Percentiles rank a stretch among this genome's conserved stretches.
phyloP scores from a whole-genome alignment of 805 yeast genomes.

The Schwanniomyces yamadae region DNA sequence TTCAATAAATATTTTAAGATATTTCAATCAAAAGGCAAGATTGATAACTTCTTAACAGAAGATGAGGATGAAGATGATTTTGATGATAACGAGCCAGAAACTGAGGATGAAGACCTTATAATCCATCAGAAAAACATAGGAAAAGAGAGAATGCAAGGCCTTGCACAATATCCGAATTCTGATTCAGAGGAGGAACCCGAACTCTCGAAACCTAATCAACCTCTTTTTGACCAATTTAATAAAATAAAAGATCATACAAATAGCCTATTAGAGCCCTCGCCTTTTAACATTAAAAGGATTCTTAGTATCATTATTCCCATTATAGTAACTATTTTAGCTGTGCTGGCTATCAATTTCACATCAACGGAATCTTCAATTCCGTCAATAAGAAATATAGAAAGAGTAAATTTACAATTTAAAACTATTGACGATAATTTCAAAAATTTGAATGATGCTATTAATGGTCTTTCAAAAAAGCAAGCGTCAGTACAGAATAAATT shows the following conservation, averaged over 20 bases:
- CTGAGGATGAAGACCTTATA: constrained; percentile 13
- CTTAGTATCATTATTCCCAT: too few relatives aligned
- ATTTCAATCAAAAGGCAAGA: constrained; percentile 13
- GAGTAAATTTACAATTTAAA: constrained; percentile 14
- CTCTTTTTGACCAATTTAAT: constrained; percentile 10
- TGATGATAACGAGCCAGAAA: constrained; percentile 3
- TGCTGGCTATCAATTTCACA: too few relatives aligned
- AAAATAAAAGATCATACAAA: constrained; percentile 6
- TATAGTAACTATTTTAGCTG: too few relatives aligned
- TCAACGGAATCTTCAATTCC: too few relatives aligned
- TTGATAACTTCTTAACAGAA: constrained; percentile 8
- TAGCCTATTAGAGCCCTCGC: too few relatives aligned
- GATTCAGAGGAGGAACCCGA: not conserved
- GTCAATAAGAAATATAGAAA: constrained; percentile 11
- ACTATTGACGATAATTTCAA: constrained; percentile 11
- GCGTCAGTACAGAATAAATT: constrained; percentile 18
- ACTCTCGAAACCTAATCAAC: constrained; percentile 7
- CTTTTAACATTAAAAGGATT: too few relatives aligned
- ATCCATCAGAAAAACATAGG: too few relatives aligned
- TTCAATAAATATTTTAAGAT: constrained; percentile 18
- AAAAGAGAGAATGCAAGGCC: too few relatives aligned
- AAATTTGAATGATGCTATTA: constrained; percentile 14
- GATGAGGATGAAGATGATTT: constrained; percentile 5
- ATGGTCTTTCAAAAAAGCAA: constrained; percentile 16
- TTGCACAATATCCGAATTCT: too few relatives aligned